Conservation (phyloP, 2,329 filamentous ascomycete species). For the Sordariomycetes sp. region DNA sequence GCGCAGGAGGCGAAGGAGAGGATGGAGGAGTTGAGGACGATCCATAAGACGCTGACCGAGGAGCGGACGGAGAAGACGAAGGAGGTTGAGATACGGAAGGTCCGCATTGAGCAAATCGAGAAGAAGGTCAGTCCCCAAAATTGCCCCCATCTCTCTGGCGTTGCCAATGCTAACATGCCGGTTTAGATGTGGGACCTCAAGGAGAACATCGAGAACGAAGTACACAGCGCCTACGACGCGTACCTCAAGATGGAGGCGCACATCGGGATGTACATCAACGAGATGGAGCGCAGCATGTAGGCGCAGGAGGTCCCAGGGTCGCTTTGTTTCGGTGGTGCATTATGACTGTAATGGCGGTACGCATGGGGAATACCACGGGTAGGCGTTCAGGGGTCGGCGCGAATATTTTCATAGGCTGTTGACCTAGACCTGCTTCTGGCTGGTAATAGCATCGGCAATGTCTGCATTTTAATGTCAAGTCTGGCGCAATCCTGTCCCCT, state of each 20-base stretch:
- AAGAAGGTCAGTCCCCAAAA: conserved; percentile 64
- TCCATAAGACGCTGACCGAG: conserved; percentile 72
- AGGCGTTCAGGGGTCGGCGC: conserved; percentile 23
- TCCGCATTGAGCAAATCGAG: conserved; percentile 96
- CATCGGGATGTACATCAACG: conserved; percentile 93
- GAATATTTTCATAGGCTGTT: neutral
- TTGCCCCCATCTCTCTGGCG: conserved; percentile 2
- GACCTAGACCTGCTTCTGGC: neutral
- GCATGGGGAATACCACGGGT: conserved; percentile 23
- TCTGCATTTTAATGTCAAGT: neutral
- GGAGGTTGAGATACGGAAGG: conserved; percentile 83
- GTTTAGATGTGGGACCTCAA: conserved; percentile 92
- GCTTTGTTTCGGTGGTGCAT: neutral
- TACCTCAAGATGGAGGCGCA: conserved; percentile 97
- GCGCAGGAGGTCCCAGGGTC: conserved; percentile 3
- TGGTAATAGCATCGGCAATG: neutral
- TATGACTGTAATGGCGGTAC: conserved; percentile 1
- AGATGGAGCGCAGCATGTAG: conserved; percentile 86
- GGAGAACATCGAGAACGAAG: conserved; percentile 92
- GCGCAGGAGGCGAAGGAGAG: conserved; percentile 70
- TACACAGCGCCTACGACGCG: conserved; percentile 82
- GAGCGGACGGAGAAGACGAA: conserved; percentile 79
- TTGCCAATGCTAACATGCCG: conserved; percentile 13
- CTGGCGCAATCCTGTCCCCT: neutral
- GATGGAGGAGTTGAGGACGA: conserved; percentile 78